Percentiles rank a stretch among this genome's conserved stretches.
These are phyloP conservation scores for Cyclospora cayetanensis DNA, from an alignment of 169 alveolate genomes.

Conservation along the genomic window DNA sequence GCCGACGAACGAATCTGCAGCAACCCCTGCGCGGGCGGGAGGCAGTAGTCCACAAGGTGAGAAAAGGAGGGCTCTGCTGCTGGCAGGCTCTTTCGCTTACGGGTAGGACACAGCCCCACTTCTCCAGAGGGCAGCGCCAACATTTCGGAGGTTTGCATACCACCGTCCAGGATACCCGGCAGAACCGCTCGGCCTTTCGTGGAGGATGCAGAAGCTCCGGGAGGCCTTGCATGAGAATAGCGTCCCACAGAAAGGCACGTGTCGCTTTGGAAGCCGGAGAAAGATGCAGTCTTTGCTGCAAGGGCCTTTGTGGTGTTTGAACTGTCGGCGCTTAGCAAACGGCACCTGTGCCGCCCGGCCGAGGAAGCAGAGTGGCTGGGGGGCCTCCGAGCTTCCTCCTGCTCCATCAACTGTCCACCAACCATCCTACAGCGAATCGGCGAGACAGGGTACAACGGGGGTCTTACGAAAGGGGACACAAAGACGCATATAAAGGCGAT, in stretches of 20 bases:
- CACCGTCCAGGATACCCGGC: background rate
- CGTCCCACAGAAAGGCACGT: constrained; percentile 14
- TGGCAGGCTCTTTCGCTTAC: background rate
- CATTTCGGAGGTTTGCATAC: background rate
- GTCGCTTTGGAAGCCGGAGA: constrained; percentile 17
- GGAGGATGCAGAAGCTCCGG: background rate
- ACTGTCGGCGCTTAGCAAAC: background rate
- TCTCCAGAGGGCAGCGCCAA: background rate
- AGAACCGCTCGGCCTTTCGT: background rate
- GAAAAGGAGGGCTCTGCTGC: background rate
- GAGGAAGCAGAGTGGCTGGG: background rate
- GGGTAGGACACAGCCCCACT: background rate
- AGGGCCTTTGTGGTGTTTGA: background rate
- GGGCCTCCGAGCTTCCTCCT: background rate
- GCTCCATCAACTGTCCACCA: background rate
- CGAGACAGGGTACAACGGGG: background rate
- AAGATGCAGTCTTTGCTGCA: background rate
- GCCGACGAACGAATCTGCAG: too few relatives aligned
- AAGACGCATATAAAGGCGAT: background rate
- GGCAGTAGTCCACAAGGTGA: too few relatives aligned
- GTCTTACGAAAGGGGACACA: background rate
- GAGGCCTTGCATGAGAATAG: too few relatives aligned
- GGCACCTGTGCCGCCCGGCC: background rate
- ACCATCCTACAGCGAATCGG: background rate
- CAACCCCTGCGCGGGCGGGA: too few relatives aligned